Base-by-base conservation (phyloP, 2,329 filamentous ascomycete genomes). In the Xylariaceae sp. region DNA sequence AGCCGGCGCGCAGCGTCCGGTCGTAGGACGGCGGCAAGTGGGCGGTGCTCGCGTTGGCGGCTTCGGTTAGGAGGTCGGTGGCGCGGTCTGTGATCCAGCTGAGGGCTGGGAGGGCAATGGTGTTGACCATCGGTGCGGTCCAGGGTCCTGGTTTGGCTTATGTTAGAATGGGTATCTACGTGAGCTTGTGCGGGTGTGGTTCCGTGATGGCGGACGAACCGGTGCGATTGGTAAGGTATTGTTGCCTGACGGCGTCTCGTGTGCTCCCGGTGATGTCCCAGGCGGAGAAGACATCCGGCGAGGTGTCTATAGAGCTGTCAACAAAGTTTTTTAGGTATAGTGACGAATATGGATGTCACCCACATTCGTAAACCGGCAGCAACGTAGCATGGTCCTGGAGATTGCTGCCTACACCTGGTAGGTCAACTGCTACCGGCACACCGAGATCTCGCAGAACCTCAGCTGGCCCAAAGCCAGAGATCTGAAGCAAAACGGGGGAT, bases 401-500 rank as follows among this genome's bases (percentile, higher is more conserved):
- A 44, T 72, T 70, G 26, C 67, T 69, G 18, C 70, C 69, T 21
- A 72, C 70, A 18, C 69, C 70, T 2, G 69, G 71, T 9, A 74
- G 59, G 29, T 74, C 61, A 10, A 73, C 57, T 7, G 66, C 58
- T 2, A 69, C 63, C 2, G 66, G 44, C 18, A 74, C 59, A 44
- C 60, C 60, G 26, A 74, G 57, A n/a, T 60, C 65, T 2, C 49
- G 50, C 23, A 74, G 61, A 23, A 70, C 57, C 2, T 63, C 57
- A 10, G 55, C 54, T 4, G 72, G 69, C 1, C 72, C 73, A 41
- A 74, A 70, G 0, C 71, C 72, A 14, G 73, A 74, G 18, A 73
- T 52, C 52, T 73, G 70, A 18, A 73, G 54, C 14, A 71, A 54
- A 12, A 70, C 62, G 7, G 70, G 70, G 2, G 71, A 70, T 19